Conservation (phyloP, 1,139 yeast species). For the Insectozyma bohioensis region DNA sequence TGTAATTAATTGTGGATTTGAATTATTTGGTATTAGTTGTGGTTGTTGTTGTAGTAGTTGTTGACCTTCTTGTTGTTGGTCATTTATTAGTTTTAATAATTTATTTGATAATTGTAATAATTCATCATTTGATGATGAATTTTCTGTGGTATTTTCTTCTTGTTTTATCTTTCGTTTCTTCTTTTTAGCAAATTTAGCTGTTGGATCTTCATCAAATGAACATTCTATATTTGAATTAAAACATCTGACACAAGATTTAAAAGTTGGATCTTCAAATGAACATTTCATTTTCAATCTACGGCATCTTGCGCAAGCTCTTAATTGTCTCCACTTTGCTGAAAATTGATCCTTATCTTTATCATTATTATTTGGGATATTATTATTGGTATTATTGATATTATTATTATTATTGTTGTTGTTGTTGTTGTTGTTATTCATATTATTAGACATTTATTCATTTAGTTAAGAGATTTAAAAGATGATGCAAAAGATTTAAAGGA, state of each 20-base stretch:
- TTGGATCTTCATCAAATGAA: constrained; percentile 50
- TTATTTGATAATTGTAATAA: constrained; percentile 6
- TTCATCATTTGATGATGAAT: constrained; percentile 1
- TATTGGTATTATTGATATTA: too few species aligned
- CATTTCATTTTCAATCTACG: constrained; percentile 57
- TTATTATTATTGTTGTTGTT: too few species aligned
- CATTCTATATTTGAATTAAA: constrained; percentile 44
- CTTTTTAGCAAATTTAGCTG: constrained; percentile 31
- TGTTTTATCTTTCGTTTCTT: constrained; percentile 15
- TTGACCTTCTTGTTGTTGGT: neutral
- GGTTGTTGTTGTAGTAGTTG: too few species aligned
- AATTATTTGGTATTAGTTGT: too few species aligned
- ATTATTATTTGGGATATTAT: too few species aligned
- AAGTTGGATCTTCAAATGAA: constrained; percentile 47
- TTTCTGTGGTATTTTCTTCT: too few species aligned
- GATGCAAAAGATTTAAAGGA: too few species aligned
- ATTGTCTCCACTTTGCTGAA: constrained; percentile 40
- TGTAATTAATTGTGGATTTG: constrained; percentile 3
- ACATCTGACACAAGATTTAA: constrained; percentile 48
- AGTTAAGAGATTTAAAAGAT: too few species aligned
- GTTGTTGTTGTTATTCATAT: too few species aligned
- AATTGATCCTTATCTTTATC: constrained; percentile 15
- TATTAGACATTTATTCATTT: too few species aligned
- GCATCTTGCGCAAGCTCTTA: constrained; percentile 58
- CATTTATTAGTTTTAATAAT: constrained; percentile 4